These are phyloP conservation scores for Aspergillus spinulosporus DNA, from an alignment of 2,329 filamentous ascomycete genomes.

Conservation along the genomic window DNA sequence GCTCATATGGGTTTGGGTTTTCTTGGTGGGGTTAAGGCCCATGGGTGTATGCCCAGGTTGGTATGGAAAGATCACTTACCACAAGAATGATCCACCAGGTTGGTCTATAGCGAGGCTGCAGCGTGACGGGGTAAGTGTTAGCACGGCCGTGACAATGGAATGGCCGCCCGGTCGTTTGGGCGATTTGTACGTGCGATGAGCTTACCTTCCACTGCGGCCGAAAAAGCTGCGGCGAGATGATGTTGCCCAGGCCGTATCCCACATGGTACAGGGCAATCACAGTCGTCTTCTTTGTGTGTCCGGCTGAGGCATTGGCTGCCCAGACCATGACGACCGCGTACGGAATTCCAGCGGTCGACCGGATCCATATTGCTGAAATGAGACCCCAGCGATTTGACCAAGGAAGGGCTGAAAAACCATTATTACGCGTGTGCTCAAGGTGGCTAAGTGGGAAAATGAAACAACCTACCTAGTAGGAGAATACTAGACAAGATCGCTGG, in stretches of 20 bases:
- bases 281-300: constrained; percentile 49
- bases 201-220: constrained; percentile 34
- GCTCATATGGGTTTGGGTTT: too few relatives aligned
- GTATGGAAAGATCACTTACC: not conserved
- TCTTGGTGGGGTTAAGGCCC: too few relatives aligned
- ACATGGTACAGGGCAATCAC: constrained; percentile 29
- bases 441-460: not conserved
- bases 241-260: constrained; percentile 45
- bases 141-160: too few relatives aligned
- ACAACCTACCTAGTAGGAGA: constrained; percentile 28
- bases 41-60: not conserved
- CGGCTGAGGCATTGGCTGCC: constrained; percentile 40
- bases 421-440: too few relatives aligned
- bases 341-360: constrained; percentile 39
- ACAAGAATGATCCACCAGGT: constrained; percentile 8
- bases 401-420: too few relatives aligned
- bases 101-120: constrained; percentile 1
- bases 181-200: not conserved
- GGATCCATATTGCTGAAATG: constrained; percentile 3
- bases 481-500: constrained; percentile 41
- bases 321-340: constrained; percentile 45
- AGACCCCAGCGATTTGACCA: too few relatives aligned
- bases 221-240: constrained; percentile 47
- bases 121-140: too few relatives aligned
- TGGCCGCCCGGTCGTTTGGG: too few relatives aligned